phyloP scores from a whole-genome alignment of 257 asterid genomes.

The Thymus quinquecostatus region DNA sequence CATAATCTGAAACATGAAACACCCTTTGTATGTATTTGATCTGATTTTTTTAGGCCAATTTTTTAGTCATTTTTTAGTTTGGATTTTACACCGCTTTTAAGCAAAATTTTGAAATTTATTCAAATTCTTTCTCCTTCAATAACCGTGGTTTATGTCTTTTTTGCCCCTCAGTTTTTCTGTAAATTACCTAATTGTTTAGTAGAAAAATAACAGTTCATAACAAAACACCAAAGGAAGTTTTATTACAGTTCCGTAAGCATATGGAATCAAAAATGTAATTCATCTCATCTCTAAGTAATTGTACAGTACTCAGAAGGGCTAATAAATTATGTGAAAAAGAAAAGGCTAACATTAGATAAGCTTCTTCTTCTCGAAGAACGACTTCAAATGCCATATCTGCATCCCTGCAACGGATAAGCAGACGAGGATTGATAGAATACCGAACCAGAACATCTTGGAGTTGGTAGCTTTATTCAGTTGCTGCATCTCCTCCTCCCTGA shows the following conservation, averaged over 20 bases:
- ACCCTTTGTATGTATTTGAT: background rate
- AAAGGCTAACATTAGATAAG: conserved; percentile 52
- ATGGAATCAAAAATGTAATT: conserved; percentile 33
- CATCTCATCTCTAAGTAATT: conserved; percentile 37
- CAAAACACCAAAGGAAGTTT: conserved; percentile 17
- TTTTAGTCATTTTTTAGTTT: conserved; percentile 8
- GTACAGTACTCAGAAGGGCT: conserved; percentile 35
- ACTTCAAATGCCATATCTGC: conserved; percentile 88
- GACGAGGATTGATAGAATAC: conserved; percentile 65
- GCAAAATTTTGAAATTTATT: background rate
- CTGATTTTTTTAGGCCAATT: background rate
- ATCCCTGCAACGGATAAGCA: conserved; percentile 76
- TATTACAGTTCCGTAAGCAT: conserved; percentile 32
- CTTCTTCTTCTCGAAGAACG: conserved; percentile 97
- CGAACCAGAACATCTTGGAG: conserved; percentile 78
- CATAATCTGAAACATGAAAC: conserved; percentile 21
- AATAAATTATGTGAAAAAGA: background rate
- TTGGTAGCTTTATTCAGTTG: conserved; percentile 70
- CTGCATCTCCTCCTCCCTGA: conserved; percentile 95
- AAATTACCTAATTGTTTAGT: background rate
- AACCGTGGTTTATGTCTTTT: too few relatives aligned
- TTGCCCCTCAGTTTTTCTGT: too few relatives aligned
- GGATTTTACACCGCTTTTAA: background rate
- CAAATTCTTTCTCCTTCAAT: background rate
- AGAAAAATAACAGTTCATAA: background rate